These are phyloP conservation scores for Aspergillus niger DNA, from an alignment of 2,329 filamentous ascomycete species.

Conservation along the genomic window DNA sequence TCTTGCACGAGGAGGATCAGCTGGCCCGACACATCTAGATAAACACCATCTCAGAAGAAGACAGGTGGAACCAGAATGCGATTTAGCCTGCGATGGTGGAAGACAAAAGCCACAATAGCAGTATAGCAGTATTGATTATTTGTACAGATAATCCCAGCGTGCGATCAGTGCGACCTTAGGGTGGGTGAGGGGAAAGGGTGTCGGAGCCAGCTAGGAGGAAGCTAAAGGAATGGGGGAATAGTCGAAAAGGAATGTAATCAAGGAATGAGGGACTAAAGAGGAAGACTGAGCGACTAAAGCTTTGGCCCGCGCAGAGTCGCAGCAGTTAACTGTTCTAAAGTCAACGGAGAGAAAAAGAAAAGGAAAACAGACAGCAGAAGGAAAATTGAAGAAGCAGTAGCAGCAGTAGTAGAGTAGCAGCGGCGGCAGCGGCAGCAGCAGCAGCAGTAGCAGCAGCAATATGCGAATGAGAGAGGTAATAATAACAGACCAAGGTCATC, in stretches of 20 bases:
- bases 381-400: slow-evolving; percentile 19
- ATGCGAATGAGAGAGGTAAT: slow-evolving; percentile 8
- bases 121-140: slow-evolving; percentile 3
- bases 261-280: slow-evolving; percentile 15
- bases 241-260: slow-evolving; percentile 20
- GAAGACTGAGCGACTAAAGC: slow-evolving; percentile 13
- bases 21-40: slow-evolving; percentile 22
- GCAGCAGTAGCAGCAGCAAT: slow-evolving; percentile 21
- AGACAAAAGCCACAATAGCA: slow-evolving; percentile 3
- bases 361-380: slow-evolving; percentile 14
- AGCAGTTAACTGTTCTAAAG: not conserved
- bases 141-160: slow-evolving; percentile 5
- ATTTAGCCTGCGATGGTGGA: slow-evolving; percentile 5
- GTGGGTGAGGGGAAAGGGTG: slow-evolving; percentile 17
- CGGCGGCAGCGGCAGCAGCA: not conserved
- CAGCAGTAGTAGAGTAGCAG: not conserved
- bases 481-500: slow-evolving; percentile 20
- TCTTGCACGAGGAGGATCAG: slow-evolving; percentile 26
- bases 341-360: not conserved
- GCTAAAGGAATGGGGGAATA: slow-evolving; percentile 20
- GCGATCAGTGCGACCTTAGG: slow-evolving; percentile 13
- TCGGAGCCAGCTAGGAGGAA: slow-evolving; percentile 14
- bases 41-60: slow-evolving; percentile 6
- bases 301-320: not conserved
- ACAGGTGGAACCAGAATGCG: slow-evolving; percentile 4